Evolutionary conservation across 768 basidiomycete genomes (phyloP).

Genomic region (Multifurca ochricompacta): DNA sequence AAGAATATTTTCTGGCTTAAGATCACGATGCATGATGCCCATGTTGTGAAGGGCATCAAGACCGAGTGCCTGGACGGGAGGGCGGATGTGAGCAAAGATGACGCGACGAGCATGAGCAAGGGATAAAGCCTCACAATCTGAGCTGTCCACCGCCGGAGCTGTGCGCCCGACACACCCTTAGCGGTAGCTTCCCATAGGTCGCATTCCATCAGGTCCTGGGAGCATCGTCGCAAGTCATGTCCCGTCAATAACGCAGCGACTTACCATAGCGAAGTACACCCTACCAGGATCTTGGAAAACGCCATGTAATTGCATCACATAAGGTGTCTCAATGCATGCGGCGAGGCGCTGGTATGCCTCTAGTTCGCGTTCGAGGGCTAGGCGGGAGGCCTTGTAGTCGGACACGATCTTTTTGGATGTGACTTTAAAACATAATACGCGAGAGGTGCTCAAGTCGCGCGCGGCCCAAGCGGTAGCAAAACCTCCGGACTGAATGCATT

Average conservation of each 20-base stretch:
- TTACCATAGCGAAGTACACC: constrained; percentile 19
- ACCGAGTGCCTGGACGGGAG: constrained; percentile 10
- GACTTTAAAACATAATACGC: constrained; percentile 15
- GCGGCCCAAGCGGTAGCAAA: constrained; percentile 19
- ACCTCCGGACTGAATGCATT: constrained; percentile 13
- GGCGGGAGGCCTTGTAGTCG: constrained; percentile 11
- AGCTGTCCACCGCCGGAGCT: constrained; percentile 17
- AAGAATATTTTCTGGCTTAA: constrained; percentile 22
- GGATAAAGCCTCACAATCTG: constrained; percentile 13
- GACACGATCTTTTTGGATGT: constrained; percentile 14
- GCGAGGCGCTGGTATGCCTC: constrained; percentile 21
- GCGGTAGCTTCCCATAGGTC: constrained; percentile 16
- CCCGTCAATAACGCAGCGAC: background rate
- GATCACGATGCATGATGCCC: constrained; percentile 22
- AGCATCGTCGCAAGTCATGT: background rate
- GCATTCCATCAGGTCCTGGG: constrained; percentile 20
- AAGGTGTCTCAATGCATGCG: constrained; percentile 16
- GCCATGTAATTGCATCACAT: constrained; percentile 20
- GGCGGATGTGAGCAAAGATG: background rate
- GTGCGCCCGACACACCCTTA: constrained; percentile 4
- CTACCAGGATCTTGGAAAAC: constrained; percentile 16
- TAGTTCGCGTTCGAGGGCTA: constrained; percentile 18
- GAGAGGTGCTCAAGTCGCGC: constrained; percentile 17
- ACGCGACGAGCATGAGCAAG: background rate
- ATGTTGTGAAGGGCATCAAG: constrained; percentile 20